These are phyloP conservation scores for Phytophthora sansomeana DNA, from an alignment of 352 stramenopile species.

Conservation along the genomic window DNA sequence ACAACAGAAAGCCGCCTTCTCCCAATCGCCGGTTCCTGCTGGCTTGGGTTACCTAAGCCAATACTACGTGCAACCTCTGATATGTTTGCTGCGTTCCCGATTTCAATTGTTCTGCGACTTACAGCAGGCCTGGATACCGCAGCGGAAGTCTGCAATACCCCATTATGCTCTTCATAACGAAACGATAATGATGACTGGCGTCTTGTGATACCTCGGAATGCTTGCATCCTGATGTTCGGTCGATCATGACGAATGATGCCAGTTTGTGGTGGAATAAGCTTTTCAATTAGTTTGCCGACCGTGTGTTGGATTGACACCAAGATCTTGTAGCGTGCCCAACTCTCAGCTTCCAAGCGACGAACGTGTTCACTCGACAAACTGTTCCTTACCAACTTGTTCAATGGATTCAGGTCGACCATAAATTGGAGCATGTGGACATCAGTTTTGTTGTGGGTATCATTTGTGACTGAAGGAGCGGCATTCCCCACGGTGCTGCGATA, in stretches of 20 bases:
- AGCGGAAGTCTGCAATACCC: too few relatives aligned
- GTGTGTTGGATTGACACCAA: constrained; percentile 46
- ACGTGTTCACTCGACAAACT: constrained; percentile 45
- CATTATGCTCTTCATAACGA: neutral
- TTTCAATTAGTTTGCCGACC: constrained; percentile 45
- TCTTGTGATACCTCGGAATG: constrained; percentile 6
- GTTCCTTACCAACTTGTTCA: constrained; percentile 61
- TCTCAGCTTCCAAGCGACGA: constrained; percentile 53
- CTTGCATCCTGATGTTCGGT: constrained; percentile 9
- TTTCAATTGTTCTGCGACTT: neutral
- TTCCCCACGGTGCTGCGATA: constrained; percentile 10
- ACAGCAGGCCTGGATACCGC: neutral
- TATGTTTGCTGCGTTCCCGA: constrained; percentile 19
- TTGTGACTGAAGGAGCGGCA: neutral
- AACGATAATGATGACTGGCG: constrained; percentile 17
- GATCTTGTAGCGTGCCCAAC: constrained; percentile 59
- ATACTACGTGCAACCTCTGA: constrained; percentile 26
- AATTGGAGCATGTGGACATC: constrained; percentile 50
- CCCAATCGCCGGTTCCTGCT: neutral
- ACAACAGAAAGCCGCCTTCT: constrained; percentile 21
- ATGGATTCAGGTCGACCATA: constrained; percentile 63
- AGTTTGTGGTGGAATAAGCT: constrained; percentile 35
- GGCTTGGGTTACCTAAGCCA: constrained; percentile 1
- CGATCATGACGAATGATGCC: constrained; percentile 13
- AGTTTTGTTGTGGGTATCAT: neutral